These are phyloP conservation scores for Gossypium thurberi DNA, from an alignment of 345 rosid genomes.

Conservation along the genomic window DNA sequence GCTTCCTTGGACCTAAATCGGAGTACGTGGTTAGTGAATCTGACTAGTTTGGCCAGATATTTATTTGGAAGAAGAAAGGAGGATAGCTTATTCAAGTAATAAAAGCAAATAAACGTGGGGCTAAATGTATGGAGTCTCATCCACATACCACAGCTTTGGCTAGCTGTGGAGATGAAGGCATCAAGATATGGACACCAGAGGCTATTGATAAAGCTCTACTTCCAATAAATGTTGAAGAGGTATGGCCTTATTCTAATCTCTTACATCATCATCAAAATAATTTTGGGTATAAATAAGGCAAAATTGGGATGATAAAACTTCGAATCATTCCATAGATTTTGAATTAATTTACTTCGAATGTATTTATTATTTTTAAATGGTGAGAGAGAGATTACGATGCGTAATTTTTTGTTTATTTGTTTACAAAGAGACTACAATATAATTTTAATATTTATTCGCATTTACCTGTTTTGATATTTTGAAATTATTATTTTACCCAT, in stretches of 20 bases:
- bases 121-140: not conserved
- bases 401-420: too few species aligned
- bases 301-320: too few species aligned
- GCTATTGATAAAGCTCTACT: not conserved
- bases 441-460: too few species aligned
- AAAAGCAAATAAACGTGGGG: not conserved
- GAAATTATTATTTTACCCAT: too few species aligned
- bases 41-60: not conserved
- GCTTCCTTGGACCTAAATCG: not conserved
- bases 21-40: not conserved
- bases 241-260: not conserved
- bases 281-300: too few species aligned
- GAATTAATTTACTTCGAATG: too few species aligned
- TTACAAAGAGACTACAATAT: too few species aligned
- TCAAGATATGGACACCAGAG: not conserved
- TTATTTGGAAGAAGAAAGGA: not conserved
- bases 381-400: too few species aligned
- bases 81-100: not conserved
- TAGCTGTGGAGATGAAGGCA: not conserved
- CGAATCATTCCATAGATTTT: too few species aligned
- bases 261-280: too few species aligned
- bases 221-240: not conserved
- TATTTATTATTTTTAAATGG: too few species aligned
- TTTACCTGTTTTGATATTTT: too few species aligned
- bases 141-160: not conserved